A percentile compares a stretch with the other conserved stretches of the same genome.
phyloP scores from a whole-genome alignment of 495 filamentous ascomycete genomes.

The Lepraria neglecta region DNA sequence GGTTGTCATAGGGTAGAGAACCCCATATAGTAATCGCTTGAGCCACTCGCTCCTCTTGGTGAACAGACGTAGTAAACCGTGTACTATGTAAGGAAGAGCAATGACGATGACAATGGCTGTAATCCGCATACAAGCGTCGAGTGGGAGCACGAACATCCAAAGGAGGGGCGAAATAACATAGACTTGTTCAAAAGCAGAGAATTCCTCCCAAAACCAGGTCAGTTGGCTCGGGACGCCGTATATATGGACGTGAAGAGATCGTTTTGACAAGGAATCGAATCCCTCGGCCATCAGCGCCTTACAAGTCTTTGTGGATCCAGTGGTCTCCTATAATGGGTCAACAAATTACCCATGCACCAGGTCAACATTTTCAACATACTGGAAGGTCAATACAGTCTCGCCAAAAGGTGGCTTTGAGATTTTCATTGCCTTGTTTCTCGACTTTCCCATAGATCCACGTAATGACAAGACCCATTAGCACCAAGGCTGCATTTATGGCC shows the following conservation, averaged over 20 bases:
- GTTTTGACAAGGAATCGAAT: background rate
- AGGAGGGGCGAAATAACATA: background rate
- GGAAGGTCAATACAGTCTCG: constrained; percentile 1
- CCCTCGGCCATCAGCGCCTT: background rate
- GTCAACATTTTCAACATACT: background rate
- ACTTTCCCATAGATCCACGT: background rate
- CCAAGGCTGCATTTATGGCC: background rate
- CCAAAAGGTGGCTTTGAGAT: background rate
- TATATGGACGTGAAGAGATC: background rate
- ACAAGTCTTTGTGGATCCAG: background rate
- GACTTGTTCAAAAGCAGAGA: background rate
- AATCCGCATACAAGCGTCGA: background rate
- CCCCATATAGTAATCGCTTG: no score
- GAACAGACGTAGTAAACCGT: no score
- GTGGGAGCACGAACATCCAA: background rate
- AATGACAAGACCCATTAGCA: background rate
- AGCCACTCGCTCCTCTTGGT: no score
- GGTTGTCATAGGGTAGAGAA: no score
- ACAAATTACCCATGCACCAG: background rate
- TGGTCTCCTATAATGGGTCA: background rate
- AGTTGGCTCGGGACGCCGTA: background rate
- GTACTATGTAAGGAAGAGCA: no score
- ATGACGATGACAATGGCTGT: no score
- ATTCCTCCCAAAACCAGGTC: background rate
- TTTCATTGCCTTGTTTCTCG: constrained; percentile 5